Evolutionary conservation across 116 monocot species (phyloP).

Genomic region (Trichopus zeylanicus): DNA sequence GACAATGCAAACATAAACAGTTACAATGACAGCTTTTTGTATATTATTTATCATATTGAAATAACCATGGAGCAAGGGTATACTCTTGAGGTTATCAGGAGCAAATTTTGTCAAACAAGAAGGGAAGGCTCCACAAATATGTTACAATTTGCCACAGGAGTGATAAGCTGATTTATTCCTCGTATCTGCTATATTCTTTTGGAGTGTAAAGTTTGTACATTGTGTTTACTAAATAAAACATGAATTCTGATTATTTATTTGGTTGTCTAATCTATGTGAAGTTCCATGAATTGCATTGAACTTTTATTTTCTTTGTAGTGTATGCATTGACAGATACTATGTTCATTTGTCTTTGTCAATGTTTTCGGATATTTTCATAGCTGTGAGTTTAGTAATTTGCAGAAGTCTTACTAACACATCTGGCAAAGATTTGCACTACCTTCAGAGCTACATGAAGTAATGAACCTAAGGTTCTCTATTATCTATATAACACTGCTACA

Average conservation of each 20-base stretch:
- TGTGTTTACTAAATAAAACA: background rate
- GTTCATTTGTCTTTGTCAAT: too few relatives aligned
- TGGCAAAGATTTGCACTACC: too few relatives aligned
- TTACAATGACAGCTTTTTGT: background rate
- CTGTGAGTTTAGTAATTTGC: too few relatives aligned
- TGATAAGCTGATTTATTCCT: background rate
- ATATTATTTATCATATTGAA: background rate
- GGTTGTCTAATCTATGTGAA: background rate
- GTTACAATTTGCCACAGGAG: background rate
- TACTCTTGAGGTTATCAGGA: background rate
- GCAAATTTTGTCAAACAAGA: background rate
- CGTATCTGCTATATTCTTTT: background rate
- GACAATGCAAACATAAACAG: background rate
- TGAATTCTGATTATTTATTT: background rate
- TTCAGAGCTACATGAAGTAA: too few relatives aligned
- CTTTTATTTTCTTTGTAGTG: too few relatives aligned
- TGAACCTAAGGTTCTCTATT: too few relatives aligned
- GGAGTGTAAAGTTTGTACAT: background rate
- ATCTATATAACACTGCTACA: too few relatives aligned
- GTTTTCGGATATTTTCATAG: too few relatives aligned
- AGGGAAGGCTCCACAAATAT: background rate
- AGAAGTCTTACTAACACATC: too few relatives aligned
- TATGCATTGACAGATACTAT: too few relatives aligned
- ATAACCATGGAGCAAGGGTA: background rate
- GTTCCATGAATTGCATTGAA: too few relatives aligned